These are phyloP conservation scores for Phytophthora sansomeana DNA, from an alignment of 352 stramenopile species.

Conservation along the genomic window DNA sequence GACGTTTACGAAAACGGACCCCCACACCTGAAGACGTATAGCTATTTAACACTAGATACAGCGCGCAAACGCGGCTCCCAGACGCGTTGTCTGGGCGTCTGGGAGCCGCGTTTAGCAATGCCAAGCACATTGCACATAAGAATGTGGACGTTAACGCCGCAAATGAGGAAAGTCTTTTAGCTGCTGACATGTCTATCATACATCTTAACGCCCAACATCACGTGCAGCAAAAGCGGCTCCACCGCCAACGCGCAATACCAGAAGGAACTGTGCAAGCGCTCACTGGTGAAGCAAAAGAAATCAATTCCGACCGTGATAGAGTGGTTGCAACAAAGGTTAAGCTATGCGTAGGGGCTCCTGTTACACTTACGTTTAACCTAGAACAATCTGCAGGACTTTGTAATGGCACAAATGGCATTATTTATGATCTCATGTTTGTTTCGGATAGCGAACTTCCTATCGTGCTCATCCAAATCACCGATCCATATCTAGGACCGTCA, in stretches of 20 bases:
- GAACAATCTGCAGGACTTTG: constrained; percentile 9
- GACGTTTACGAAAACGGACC: background rate
- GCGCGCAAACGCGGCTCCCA: no score
- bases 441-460: background rate
- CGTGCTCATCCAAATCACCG: constrained; percentile 1
- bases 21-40: background rate
- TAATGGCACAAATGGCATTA: constrained; percentile 8
- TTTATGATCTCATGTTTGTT: constrained; percentile 3
- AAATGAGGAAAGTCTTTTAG: no score
- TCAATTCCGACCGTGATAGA: no score
- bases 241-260: background rate
- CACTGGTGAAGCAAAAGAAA: background rate
- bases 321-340: background rate
- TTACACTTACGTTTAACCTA: constrained; percentile 2
- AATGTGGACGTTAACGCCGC: no score
- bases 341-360: constrained; percentile 6
- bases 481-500: background rate
- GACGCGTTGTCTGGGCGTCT: no score
- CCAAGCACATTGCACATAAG: background rate
- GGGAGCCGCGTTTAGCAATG: background rate
- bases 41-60: no score
- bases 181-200: background rate
- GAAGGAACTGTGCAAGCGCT: background rate
- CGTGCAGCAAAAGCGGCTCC: background rate
- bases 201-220: background rate